phyloP scores from a whole-genome alignment of 352 stramenopile genomes.

The Aphanomyces invadans region DNA sequence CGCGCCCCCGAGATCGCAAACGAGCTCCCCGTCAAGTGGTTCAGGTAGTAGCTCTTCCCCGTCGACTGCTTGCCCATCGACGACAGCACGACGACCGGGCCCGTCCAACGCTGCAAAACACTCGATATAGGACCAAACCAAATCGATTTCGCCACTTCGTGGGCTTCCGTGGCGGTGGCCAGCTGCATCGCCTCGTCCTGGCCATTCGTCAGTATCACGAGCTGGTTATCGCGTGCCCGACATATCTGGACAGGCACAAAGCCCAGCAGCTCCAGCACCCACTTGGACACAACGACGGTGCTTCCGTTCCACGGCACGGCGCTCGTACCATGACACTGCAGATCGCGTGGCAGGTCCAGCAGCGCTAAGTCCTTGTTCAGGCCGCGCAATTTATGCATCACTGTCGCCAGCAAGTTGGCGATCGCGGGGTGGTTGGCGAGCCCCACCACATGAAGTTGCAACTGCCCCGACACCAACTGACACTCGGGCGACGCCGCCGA shows the following conservation, averaged over 20 bases:
- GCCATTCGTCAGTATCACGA: slow-evolving; percentile 48
- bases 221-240: slow-evolving; percentile 46
- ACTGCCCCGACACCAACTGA: background rate
- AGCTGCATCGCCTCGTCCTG: slow-evolving; percentile 23
- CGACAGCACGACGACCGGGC: slow-evolving; percentile 30
- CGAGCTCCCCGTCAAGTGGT: slow-evolving; percentile 62
- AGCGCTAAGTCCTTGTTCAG: slow-evolving; percentile 50
- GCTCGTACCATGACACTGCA: background rate
- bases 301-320: slow-evolving; percentile 24
- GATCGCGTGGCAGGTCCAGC: slow-evolving; percentile 26
- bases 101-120: slow-evolving; percentile 9
- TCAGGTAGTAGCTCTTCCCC: slow-evolving; percentile 73
- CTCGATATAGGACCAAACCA: slow-evolving; percentile 23
- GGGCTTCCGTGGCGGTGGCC: background rate
- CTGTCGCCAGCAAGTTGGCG: slow-evolving; percentile 28
- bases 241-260: slow-evolving; percentile 73
- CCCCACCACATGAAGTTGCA: background rate
- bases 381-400: slow-evolving; percentile 46
- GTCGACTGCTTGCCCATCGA: slow-evolving; percentile 60
- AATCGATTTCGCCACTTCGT: slow-evolving; percentile 18
- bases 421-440: background rate
- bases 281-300: slow-evolving; percentile 17
- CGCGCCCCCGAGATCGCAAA: slow-evolving; percentile 34
- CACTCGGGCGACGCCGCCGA: background rate
- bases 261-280: slow-evolving; percentile 35